Conservation (phyloP, 2,329 filamentous ascomycete genomes). For the Nemania bipapillata region DNA sequence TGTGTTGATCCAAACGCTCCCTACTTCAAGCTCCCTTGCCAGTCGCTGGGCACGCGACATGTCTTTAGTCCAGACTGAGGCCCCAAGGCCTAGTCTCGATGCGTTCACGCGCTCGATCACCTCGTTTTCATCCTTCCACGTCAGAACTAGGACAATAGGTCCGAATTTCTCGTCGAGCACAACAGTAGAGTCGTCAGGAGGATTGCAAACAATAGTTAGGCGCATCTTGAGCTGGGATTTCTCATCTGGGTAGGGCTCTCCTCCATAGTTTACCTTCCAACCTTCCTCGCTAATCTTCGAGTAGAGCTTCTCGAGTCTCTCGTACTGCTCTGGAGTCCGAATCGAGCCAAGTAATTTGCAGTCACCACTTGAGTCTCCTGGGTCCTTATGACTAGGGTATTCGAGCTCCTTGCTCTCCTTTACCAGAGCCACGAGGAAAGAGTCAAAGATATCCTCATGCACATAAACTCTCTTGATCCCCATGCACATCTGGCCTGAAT, state of each 20-base stretch:
- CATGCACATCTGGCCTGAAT: constrained; percentile 65
- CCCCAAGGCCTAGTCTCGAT: constrained; percentile 62
- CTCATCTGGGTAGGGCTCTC: not conserved
- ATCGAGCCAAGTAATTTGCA: too few relatives aligned
- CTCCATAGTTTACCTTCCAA: too few relatives aligned
- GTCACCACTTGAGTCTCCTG: not conserved
- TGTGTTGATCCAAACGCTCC: constrained; percentile 62
- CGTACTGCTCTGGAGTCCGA: too few relatives aligned
- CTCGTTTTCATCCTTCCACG: constrained; percentile 57
- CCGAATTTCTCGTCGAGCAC: constrained; percentile 44
- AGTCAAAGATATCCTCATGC: constrained; percentile 61
- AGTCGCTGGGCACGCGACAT: constrained; percentile 59
- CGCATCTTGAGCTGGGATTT: constrained; percentile 36
- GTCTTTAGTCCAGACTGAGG: constrained; percentile 63
- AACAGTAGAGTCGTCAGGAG: constrained; percentile 40
- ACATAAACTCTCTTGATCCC: constrained; percentile 66
- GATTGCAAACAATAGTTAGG: constrained; percentile 44
- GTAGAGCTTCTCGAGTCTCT: too few relatives aligned
- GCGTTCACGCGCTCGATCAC: constrained; percentile 60
- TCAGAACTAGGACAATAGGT: constrained; percentile 58
- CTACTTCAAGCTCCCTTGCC: constrained; percentile 61
- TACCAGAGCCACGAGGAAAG: constrained; percentile 58
- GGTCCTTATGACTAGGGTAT: constrained; percentile 33
- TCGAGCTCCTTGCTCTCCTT: constrained; percentile 23
- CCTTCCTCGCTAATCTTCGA: too few relatives aligned